Evolutionary conservation across 805 yeast species (phyloP).

Genomic region (Cyberlindnera petersonii): DNA sequence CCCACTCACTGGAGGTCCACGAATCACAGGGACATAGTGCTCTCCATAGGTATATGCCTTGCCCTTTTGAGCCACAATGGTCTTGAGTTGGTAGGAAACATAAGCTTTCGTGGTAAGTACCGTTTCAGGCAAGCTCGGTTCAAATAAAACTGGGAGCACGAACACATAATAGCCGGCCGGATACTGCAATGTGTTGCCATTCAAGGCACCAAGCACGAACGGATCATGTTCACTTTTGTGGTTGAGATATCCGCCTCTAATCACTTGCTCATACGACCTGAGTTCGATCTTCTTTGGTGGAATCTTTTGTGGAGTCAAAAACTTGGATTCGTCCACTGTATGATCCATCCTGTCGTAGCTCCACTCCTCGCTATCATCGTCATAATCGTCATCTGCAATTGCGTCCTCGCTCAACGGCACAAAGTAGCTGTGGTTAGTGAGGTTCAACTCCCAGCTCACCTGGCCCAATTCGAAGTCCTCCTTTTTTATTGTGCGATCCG

Average conservation of each 20-base stretch:
- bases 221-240: conserved; percentile 15
- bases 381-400: conserved; percentile 19
- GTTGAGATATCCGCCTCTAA: conserved; percentile 17
- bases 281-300: conserved; percentile 11
- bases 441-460: conserved; percentile 42
- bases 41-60: conserved; percentile 33
- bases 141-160: conserved; percentile 57
- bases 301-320: conserved; percentile 17
- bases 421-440: conserved; percentile 42
- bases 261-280: conserved; percentile 16
- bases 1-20: conserved; percentile 39
- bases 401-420: conserved; percentile 27
- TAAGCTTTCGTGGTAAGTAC: conserved; percentile 47
- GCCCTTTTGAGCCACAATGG: conserved; percentile 24
- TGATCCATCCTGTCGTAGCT: conserved; percentile 9
- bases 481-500: conserved; percentile 38
- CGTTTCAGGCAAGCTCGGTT: conserved; percentile 61
- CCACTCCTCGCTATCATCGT: too few relatives aligned
- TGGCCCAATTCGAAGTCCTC: conserved; percentile 49
- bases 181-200: conserved; percentile 17
- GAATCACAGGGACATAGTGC: conserved; percentile 32
- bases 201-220: conserved; percentile 15
- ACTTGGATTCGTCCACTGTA: conserved; percentile 6
- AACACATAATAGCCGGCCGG: conserved; percentile 71
- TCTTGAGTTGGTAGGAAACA: conserved; percentile 42